Evolutionary conservation across 345 rosid genomes (phyloP).

Genomic region (Pugionium dolabratum): DNA sequence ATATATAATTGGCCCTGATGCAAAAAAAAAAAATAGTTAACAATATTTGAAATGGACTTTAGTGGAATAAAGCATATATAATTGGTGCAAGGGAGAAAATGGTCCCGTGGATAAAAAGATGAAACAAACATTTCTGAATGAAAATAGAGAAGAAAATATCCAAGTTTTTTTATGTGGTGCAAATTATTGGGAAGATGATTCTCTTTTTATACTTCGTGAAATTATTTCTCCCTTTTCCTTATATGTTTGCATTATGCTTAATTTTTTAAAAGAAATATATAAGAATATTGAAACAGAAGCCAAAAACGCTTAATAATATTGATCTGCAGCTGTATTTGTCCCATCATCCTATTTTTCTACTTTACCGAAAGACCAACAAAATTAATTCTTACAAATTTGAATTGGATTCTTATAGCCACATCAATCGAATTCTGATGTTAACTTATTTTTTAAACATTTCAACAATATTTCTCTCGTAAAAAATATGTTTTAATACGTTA

Average conservation of each 20-base stretch:
- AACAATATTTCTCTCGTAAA: not conserved
- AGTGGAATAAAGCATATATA: conserved; percentile 30
- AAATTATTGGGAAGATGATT: conserved; percentile 29
- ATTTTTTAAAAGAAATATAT: not conserved
- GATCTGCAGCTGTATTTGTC: conserved; percentile 22
- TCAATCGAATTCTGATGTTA: conserved; percentile 20
- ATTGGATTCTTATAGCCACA: conserved; percentile 6
- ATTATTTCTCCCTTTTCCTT: not conserved
- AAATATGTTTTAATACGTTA: not conserved
- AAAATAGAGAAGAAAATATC: conserved; percentile 10
- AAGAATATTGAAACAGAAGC: conserved; percentile 28
- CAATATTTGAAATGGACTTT: conserved; percentile 7
- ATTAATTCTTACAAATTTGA: not conserved
- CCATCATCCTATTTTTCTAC: conserved; percentile 24
- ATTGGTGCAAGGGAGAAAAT: conserved; percentile 23
- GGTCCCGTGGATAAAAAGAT: conserved; percentile 9
- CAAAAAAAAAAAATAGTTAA: not conserved
- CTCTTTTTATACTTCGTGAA: conserved; percentile 16
- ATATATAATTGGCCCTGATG: conserved; percentile 3
- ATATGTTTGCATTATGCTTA: conserved; percentile 6
- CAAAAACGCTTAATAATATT: conserved; percentile 18
- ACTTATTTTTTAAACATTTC: not conserved
- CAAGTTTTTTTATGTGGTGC: conserved; percentile 11
- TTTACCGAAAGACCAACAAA: not conserved
- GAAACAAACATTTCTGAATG: conserved; percentile 18